These are phyloP conservation scores for Dillenia suffruticosa DNA, from an alignment of 164 flowering plant species.

Conservation along the genomic window DNA sequence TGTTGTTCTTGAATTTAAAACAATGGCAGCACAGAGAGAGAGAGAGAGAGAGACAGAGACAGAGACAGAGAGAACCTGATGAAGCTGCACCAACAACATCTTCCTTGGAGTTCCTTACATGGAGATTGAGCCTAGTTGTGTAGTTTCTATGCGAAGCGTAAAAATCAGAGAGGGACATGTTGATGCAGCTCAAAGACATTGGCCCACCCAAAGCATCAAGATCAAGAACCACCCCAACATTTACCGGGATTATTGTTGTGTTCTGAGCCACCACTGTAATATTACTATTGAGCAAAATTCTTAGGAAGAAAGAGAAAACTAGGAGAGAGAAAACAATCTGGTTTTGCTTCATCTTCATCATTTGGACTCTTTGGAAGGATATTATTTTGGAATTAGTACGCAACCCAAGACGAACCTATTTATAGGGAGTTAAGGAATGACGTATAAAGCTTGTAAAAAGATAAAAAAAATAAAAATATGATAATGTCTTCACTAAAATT, in stretches of 20 bases:
- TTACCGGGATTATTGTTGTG: slow-evolving; percentile 11
- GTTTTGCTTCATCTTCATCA: too few relatives aligned
- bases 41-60: not conserved
- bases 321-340: too few relatives aligned
- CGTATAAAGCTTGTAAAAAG: too few relatives aligned
- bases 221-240: slow-evolving; percentile 31
- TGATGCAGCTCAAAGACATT: slow-evolving; percentile 15
- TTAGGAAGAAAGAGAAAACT: too few relatives aligned
- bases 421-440: too few relatives aligned
- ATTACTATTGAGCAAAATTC: too few relatives aligned
- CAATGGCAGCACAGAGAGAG: not conserved
- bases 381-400: too few relatives aligned
- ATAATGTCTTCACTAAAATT: too few relatives aligned
- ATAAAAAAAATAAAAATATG: too few relatives aligned
- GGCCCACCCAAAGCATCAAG: slow-evolving; percentile 13
- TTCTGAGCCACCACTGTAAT: slow-evolving; percentile 1
- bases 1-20: not conserved
- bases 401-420: too few relatives aligned
- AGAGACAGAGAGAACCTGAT: slow-evolving; percentile 15
- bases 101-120: slow-evolving; percentile 18
- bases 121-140: slow-evolving; percentile 23
- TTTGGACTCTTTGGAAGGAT: too few relatives aligned
- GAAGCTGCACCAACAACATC: slow-evolving; percentile 28
- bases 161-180: slow-evolving; percentile 25
- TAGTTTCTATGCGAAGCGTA: slow-evolving; percentile 14